A percentile compares a stretch with the other conserved stretches of the same genome.
These are phyloP conservation scores for Allomyces javanicus DNA, from an alignment of 192 early-diverging fungal species.

Conservation along the genomic window DNA sequence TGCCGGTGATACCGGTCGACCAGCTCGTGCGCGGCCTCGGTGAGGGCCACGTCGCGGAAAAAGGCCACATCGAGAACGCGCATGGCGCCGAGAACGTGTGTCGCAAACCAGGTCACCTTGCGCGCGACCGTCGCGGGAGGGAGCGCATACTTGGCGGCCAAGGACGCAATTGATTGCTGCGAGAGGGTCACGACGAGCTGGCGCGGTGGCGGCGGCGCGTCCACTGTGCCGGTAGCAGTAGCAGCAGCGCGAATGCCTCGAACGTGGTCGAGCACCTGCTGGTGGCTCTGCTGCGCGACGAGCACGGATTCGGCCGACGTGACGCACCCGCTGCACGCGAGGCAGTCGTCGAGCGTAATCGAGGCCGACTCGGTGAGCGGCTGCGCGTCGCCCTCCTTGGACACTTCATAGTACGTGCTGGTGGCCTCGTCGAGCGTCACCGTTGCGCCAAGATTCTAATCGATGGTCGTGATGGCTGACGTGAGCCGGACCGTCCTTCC, in stretches of 20 bases:
- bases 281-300: constrained; percentile 77
- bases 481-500: no score
- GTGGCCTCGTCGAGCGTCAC: constrained; percentile 27
- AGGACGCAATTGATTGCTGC: constrained; percentile 73
- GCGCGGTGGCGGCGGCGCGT: neutral
- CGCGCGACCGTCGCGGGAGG: constrained; percentile 44
- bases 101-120: constrained; percentile 55
- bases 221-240: neutral
- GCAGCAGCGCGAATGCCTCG: constrained; percentile 28
- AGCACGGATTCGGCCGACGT: constrained; percentile 93
- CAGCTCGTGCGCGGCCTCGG: constrained; percentile 76
- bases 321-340: constrained; percentile 97
- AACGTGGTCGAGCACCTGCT: constrained; percentile 58
- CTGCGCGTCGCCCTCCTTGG: constrained; percentile 56
- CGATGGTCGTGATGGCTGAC: neutral
- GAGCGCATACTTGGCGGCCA: constrained; percentile 67
- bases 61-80: constrained; percentile 78
- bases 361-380: constrained; percentile 65
- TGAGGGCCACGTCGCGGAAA: constrained; percentile 65
- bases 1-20: constrained; percentile 43
- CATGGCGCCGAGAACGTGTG: constrained; percentile 51
- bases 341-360: constrained; percentile 87
- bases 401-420: constrained; percentile 81
- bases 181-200: constrained; percentile 71
- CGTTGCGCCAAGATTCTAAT: neutral